Conservation (phyloP, 805 yeast species). For the Saturnispora gosingensis region DNA sequence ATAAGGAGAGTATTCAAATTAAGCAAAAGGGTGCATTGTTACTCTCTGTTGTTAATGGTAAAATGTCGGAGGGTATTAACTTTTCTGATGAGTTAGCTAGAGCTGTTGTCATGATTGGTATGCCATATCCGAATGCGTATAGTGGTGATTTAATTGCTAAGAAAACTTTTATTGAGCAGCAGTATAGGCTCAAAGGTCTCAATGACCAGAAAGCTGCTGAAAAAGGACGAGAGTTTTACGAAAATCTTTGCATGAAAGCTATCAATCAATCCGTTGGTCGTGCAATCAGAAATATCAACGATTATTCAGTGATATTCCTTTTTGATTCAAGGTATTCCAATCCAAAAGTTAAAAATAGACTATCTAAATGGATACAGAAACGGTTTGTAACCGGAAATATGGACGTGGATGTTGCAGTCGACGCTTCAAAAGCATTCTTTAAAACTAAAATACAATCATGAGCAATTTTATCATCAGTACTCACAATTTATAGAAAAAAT, state of each 20-base stretch:
- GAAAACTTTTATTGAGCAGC: conserved; percentile 50
- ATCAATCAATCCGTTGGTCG: conserved; percentile 91
- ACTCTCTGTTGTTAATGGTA: conserved; percentile 86
- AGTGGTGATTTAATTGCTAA: conserved; percentile 77
- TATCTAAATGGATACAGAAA: conserved; percentile 69
- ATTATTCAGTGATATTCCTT: conserved; percentile 67
- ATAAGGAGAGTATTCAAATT: conserved; percentile 34
- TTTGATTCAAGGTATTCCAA: conserved; percentile 53
- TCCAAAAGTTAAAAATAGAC: conserved; percentile 40
- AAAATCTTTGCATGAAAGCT: conserved; percentile 81
- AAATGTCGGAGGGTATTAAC: conserved; percentile 87
- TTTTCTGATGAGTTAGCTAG: conserved; percentile 84
- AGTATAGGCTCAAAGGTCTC: conserved; percentile 40
- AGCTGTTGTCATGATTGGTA: conserved; percentile 75
- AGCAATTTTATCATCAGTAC: background rate
- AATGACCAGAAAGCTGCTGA: conserved; percentile 35
- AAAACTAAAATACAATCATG: background rate
- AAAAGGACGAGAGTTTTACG: conserved; percentile 53
- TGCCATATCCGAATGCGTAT: conserved; percentile 80
- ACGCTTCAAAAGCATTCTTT: conserved; percentile 7
- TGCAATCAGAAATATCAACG: conserved; percentile 75
- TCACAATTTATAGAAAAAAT: background rate
- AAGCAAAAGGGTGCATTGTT: conserved; percentile 49
- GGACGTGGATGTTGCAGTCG: background rate
- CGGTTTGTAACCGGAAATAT: conserved; percentile 17